Percentiles rank a stretch among this genome's conserved stretches.
These are phyloP conservation scores for Microdochium bolleyi DNA, from an alignment of 2,329 filamentous ascomycete genomes.

Conservation along the genomic window DNA sequence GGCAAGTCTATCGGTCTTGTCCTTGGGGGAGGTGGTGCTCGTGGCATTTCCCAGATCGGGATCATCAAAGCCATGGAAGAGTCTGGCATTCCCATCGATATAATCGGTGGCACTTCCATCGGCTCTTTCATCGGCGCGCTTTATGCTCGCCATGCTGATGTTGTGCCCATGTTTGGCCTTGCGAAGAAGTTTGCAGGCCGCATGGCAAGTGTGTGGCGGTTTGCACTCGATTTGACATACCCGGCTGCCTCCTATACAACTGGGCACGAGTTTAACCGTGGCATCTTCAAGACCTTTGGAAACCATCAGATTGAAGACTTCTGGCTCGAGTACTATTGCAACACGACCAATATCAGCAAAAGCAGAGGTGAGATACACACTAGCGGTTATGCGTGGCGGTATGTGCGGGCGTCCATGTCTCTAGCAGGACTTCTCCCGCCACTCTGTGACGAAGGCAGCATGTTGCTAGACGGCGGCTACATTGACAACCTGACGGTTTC, in stretches of 20 bases:
- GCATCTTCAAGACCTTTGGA: conserved; percentile 97
- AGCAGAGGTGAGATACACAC: conserved; percentile 89
- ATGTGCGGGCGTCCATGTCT: conserved; percentile 94
- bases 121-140: conserved; percentile 91
- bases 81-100: conserved; percentile 90
- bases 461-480: conserved; percentile 94
- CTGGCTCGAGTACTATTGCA: conserved; percentile 98
- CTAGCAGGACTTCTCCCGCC: conserved; percentile 87
- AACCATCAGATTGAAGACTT: conserved; percentile 98
- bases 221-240: conserved; percentile 91
- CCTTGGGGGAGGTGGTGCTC: conserved; percentile 84
- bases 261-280: conserved; percentile 96
- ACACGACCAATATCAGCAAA: conserved; percentile 97
- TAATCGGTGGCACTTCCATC: conserved; percentile 93
- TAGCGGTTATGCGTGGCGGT: conserved; percentile 94
- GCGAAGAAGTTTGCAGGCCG: conserved; percentile 96
- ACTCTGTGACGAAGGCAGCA: conserved; percentile 91
- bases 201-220: conserved; percentile 99
- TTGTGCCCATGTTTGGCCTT: conserved; percentile 92
- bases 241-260: conserved; percentile 96
- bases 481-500: conserved; percentile 95
- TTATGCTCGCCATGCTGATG: conserved; percentile 92
- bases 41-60: conserved; percentile 87
- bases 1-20: conserved; percentile 94
- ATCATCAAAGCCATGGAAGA: conserved; percentile 94